A percentile compares a stretch with the other conserved stretches of the same genome.
Evolutionary conservation across 2,329 filamentous ascomycete genomes (phyloP).

Genomic region (Monosporascus ibericus): DNA sequence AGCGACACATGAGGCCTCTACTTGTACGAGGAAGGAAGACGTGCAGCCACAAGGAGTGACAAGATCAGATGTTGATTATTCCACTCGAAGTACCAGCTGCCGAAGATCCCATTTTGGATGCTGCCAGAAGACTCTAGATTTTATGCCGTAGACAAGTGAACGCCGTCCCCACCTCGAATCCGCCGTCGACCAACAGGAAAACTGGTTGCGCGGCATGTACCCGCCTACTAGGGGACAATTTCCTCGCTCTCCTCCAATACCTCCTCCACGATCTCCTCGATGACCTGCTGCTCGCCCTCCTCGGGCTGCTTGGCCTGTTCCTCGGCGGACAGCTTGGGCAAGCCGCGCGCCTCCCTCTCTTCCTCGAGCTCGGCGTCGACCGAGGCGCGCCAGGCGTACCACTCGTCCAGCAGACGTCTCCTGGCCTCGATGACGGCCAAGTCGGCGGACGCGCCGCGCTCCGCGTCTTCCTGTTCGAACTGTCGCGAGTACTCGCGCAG

Average conservation of each 20-base stretch:
- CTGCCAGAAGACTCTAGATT: slow-evolving; percentile 3
- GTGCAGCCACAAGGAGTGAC: too few species aligned
- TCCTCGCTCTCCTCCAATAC: slow-evolving; percentile 84
- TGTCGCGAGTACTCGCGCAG: slow-evolving; percentile 90
- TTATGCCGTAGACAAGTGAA: slow-evolving; percentile 6
- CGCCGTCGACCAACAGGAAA: background rate
- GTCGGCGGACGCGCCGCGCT: slow-evolving; percentile 90
- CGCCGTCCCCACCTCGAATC: background rate
- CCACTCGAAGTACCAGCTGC: too few species aligned
- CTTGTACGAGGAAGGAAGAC: too few species aligned
- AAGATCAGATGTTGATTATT: too few species aligned
- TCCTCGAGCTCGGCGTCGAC: slow-evolving; percentile 66
- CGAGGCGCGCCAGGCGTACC: slow-evolving; percentile 74
- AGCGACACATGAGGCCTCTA: too few species aligned
- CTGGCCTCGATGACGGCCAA: slow-evolving; percentile 87
- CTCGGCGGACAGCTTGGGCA: slow-evolving; percentile 60
- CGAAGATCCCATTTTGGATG: slow-evolving; percentile 1
- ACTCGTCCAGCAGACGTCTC: slow-evolving; percentile 77
- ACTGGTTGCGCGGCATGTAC: background rate
- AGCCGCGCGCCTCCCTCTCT: slow-evolving; percentile 61
- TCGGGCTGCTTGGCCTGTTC: slow-evolving; percentile 53
- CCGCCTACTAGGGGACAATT: slow-evolving; percentile 33
- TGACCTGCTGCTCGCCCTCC: slow-evolving; percentile 66
- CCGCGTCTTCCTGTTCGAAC: slow-evolving; percentile 92
- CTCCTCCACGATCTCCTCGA: slow-evolving; percentile 86